Evolutionary conservation across 208 protist genomes (phyloP).

Genomic region (Trypanosoma congolense): DNA sequence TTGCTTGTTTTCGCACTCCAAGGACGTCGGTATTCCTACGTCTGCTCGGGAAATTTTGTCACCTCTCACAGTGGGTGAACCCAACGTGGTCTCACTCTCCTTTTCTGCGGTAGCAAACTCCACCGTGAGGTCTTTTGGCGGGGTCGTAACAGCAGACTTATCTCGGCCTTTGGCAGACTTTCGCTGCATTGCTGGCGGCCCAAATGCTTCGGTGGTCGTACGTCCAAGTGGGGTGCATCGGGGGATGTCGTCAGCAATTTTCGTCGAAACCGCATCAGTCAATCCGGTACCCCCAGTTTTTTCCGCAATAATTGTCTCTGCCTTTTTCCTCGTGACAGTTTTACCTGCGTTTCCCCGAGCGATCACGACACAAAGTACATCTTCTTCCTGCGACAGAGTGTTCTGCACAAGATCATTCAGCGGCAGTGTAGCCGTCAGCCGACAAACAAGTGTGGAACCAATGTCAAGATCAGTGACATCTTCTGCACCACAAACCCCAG

Average conservation of each 20-base stretch:
- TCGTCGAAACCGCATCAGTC: too few relatives aligned
- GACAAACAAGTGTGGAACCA: constrained; percentile 6
- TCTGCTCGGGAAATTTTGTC: too few relatives aligned
- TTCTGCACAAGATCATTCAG: constrained; percentile 7
- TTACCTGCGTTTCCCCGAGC: background rate
- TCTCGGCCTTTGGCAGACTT: background rate
- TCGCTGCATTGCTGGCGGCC: constrained; percentile 10
- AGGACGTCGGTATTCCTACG: background rate
- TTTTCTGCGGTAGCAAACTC: constrained; percentile 8
- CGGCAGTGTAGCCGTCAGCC: constrained; percentile 2
- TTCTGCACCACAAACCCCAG: background rate
- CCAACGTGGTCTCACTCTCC: constrained; percentile 1
- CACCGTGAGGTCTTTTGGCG: constrained; percentile 5
- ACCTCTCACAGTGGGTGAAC: too few relatives aligned
- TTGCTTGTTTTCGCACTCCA: background rate
- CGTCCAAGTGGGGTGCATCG: constrained; percentile 5
- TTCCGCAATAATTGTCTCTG: too few relatives aligned
- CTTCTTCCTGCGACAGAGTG: background rate
- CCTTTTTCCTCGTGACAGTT: too few relatives aligned
- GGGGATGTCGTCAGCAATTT: background rate
- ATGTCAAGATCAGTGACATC: constrained; percentile 1
- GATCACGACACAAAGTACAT: background rate
- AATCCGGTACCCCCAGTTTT: too few relatives aligned
- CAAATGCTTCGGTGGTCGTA: background rate
- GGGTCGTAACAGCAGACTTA: background rate